phyloP scores from a whole-genome alignment of 2,329 filamentous ascomycete species.

The Aureobasidium melanogenum region DNA sequence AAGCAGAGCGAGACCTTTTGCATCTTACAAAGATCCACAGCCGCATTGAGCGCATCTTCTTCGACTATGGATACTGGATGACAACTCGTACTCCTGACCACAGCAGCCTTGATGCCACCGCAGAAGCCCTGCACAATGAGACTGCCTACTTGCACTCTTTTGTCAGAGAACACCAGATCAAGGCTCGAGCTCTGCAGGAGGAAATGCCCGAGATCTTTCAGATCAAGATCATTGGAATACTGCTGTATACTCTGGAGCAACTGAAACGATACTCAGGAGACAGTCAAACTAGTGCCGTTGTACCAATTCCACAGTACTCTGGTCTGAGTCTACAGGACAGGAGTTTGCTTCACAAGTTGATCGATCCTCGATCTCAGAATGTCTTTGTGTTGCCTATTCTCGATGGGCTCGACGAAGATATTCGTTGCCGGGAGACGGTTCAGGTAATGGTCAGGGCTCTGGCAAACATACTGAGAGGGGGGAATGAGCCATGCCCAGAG shows the following conservation, averaged over 20 bases:
- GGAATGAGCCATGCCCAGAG: background rate
- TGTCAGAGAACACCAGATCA: background rate
- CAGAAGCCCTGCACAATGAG: background rate
- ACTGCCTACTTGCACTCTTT: background rate
- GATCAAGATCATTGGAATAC: background rate
- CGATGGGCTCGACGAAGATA: background rate
- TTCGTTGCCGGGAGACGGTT: background rate
- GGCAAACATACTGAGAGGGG: background rate
- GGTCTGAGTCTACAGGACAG: background rate
- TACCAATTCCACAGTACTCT: background rate
- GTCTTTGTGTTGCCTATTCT: background rate
- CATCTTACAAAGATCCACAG: conserved; percentile 5
- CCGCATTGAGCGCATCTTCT: background rate
- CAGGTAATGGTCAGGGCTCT: background rate
- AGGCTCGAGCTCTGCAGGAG: too few species aligned
- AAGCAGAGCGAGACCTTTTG: background rate
- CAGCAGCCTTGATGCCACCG: background rate
- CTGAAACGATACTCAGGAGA: background rate
- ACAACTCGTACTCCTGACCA: background rate
- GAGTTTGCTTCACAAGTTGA: background rate
- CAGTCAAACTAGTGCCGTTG: background rate
- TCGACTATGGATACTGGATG: background rate
- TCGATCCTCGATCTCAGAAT: background rate
- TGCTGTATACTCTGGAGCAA: conserved; percentile 4
- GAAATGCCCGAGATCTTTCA: background rate